These are phyloP conservation scores for Lactarius trivialis DNA, from an alignment of 768 basidiomycete genomes.

Conservation along the genomic window DNA sequence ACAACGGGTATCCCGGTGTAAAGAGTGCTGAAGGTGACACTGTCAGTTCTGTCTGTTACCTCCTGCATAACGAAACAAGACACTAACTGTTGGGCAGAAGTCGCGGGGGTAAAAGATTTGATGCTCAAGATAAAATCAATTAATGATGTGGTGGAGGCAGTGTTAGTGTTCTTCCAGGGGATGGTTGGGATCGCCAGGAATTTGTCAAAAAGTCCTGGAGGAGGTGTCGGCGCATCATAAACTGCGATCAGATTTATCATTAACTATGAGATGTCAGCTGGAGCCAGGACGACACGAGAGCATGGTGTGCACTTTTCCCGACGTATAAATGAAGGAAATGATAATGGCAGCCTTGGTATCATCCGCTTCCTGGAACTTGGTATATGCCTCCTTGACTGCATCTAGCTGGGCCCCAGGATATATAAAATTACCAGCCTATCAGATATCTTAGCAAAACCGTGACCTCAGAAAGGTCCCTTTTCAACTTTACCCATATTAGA, in stretches of 20 bases:
- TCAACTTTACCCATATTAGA: slow-evolving; percentile 2
- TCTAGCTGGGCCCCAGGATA: not conserved
- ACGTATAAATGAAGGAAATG: not conserved
- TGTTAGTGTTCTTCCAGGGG: no score
- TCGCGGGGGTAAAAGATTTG: not conserved
- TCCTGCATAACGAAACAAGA: not conserved
- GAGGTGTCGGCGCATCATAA: slow-evolving; percentile 22
- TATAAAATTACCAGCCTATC: not conserved
- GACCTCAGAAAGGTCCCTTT: not conserved
- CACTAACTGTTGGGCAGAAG: not conserved
- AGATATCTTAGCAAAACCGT: not conserved
- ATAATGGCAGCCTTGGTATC: not conserved
- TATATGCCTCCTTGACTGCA: not conserved
- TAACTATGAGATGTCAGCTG: not conserved
- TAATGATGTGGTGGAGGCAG: not conserved
- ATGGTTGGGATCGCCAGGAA: slow-evolving; percentile 17
- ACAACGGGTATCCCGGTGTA: not conserved
- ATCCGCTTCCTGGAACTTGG: not conserved
- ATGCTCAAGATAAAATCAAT: not conserved
- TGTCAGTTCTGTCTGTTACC: not conserved
- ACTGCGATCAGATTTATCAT: not conserved
- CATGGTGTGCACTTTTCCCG: not conserved
- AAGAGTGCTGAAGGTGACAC: not conserved
- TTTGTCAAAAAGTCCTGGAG: slow-evolving; percentile 20
- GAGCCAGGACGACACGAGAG: not conserved